A percentile compares a stretch with the other conserved stretches of the same genome.
phyloP scores from a whole-genome alignment of 2,329 filamentous ascomycete species.

The Knoxdaviesia proteae region DNA sequence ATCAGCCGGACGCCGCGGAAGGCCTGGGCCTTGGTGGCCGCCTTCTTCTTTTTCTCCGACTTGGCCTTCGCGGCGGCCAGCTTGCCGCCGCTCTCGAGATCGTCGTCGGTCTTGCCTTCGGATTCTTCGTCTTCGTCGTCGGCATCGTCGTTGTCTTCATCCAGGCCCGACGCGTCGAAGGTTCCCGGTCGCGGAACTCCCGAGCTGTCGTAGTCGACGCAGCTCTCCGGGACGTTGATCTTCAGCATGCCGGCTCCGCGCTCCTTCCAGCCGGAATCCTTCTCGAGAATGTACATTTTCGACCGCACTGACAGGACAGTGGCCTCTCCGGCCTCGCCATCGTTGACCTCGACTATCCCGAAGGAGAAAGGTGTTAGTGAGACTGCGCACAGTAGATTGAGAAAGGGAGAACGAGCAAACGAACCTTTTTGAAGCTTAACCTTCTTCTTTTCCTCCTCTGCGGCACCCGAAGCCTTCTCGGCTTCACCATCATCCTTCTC shows the following conservation, averaged over 20 bases:
- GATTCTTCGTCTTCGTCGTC: constrained; percentile 7
- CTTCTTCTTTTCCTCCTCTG: constrained; percentile 43
- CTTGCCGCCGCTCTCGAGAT: background rate
- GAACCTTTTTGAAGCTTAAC: constrained; percentile 48
- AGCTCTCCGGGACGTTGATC: constrained; percentile 49
- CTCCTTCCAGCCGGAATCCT: constrained; percentile 65
- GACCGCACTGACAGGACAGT: constrained; percentile 58
- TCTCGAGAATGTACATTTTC: constrained; percentile 67
- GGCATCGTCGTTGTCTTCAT: constrained; percentile 19
- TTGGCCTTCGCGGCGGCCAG: constrained; percentile 7
- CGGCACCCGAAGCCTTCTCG: constrained; percentile 17
- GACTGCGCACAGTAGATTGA: background rate
- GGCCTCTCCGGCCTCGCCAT: constrained; percentile 67
- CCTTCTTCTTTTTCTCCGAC: constrained; percentile 2
- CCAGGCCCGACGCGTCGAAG: constrained; percentile 32
- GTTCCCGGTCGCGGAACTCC: constrained; percentile 26
- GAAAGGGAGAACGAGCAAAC: constrained; percentile 9
- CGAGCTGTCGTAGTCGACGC: constrained; percentile 32
- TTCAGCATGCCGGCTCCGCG: constrained; percentile 68
- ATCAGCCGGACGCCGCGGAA: constrained; percentile 49
- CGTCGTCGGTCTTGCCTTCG: constrained; percentile 1
- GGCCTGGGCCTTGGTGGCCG: background rate
- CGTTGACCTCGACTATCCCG: constrained; percentile 44
- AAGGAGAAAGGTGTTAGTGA: constrained; percentile 9
- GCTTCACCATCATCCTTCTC: constrained; percentile 28